A percentile compares a stretch with the other conserved stretches of the same genome.
These are phyloP conservation scores for Saraca asoca DNA, from an alignment of 331 rosid genomes.

Conservation along the genomic window DNA sequence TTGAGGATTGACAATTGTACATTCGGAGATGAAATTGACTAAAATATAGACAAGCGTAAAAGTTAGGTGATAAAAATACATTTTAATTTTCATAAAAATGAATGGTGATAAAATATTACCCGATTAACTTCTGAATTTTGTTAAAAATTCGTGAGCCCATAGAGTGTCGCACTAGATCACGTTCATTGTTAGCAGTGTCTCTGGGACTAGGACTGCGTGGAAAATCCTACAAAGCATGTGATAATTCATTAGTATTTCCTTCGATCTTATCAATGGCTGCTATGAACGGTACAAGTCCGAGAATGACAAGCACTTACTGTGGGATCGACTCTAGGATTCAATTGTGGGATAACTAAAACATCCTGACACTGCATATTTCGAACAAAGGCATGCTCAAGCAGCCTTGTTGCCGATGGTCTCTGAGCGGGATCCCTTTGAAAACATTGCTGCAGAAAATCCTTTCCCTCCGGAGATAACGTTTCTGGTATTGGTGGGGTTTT, in stretches of 20 bases:
- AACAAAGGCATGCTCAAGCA: conserved; percentile 86
- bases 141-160: conserved; percentile 35
- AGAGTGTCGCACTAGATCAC: conserved; percentile 36
- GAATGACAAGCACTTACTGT: conserved; percentile 48
- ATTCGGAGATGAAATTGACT: too few relatives aligned
- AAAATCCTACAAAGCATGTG: conserved; percentile 49
- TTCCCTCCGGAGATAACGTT: conserved; percentile 73
- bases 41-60: too few relatives aligned
- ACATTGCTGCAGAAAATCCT: conserved; percentile 76
- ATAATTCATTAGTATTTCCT: conserved; percentile 26
- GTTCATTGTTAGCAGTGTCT: conserved; percentile 32
- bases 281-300: conserved; percentile 12
- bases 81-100: conserved; percentile 10
- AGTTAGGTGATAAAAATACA: too few relatives aligned
- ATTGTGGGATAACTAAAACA: conserved; percentile 36
- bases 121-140: conserved; percentile 38
- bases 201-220: conserved; percentile 45
- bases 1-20: too few relatives aligned
- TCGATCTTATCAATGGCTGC: conserved; percentile 14
- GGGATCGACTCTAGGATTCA: conserved; percentile 44
- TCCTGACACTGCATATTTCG: conserved; percentile 54
- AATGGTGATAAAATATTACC: conserved; percentile 35
- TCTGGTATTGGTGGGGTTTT: conserved; percentile 77
- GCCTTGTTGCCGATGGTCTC: conserved; percentile 63
- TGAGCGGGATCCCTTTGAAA: conserved; percentile 87